Base-by-base conservation (phyloP, 2,329 filamentous ascomycete genomes). In the Orbilia quercus region DNA sequence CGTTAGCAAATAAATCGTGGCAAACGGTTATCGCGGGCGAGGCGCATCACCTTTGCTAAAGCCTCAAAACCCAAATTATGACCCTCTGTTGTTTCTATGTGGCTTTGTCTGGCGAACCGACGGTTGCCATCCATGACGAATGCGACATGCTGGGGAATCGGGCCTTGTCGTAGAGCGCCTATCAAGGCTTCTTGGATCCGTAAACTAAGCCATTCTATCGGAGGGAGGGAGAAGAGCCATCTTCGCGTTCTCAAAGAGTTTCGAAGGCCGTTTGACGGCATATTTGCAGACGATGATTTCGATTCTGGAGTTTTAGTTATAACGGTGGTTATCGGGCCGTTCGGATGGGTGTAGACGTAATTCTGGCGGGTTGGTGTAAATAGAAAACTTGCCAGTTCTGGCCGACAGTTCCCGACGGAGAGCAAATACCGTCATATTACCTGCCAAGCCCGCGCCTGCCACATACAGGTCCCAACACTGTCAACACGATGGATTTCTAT, bases 81-180 rank as follows among this genome's bases (percentile, higher is more conserved):
- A 22, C 95, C 95, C 82, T 99, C 94, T 34, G 98, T 89, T 0
- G 93, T 96, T 83, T 99, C 95, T 80, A 99, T 96, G 76, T 94
- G 89, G 82, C 95, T 92, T 75, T 86, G 90, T 74, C 91, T 87
- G 12, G 95, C 95, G 83, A 96, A 99, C 48, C 95, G 90, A 78
- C 95, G 85, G 82, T 99, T 99, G 64, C 95, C 95, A 80, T 99
- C 95, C 95, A 99, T 99, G 77, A 97, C 94, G 79, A 99, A 99
- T n/a, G 95, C 95, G 73, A 99, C 88, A 87, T 99, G 95, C 79
- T 92, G 89, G 7, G 95, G 95, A 63, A 99, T 90, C 1, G 92
- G 92, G 0, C 95, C 95, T 81, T 97, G 94, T 79, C 89, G 89
- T 60, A 98, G 83, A 54, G 93, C 90, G 62, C 92, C 91, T 77